Evolutionary conservation across 1,284 basidiomycete species (phyloP).

Genomic region (Leccinum angustisporum): DNA sequence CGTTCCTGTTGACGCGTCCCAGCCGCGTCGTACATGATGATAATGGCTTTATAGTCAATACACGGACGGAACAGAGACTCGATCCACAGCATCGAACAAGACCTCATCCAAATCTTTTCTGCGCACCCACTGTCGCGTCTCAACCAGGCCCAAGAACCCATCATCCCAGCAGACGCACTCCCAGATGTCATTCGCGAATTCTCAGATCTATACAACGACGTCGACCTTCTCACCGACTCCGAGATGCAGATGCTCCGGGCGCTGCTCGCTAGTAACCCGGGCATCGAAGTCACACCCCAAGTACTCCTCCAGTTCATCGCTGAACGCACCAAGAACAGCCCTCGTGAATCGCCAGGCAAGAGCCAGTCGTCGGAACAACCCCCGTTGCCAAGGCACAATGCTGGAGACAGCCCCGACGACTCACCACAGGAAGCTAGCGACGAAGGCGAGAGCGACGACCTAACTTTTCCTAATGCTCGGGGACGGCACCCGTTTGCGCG

Average conservation of each 20-base stretch:
- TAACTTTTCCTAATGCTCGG: slow-evolving; percentile 32
- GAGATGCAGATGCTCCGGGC: slow-evolving; percentile 58
- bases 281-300: slow-evolving; percentile 64
- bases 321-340: slow-evolving; percentile 53
- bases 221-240: slow-evolving; percentile 55
- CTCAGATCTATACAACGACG: slow-evolving; percentile 54
- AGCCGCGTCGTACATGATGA: slow-evolving; percentile 3
- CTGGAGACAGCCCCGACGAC: slow-evolving; percentile 31
- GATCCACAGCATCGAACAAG: slow-evolving; percentile 64
- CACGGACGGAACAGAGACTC: slow-evolving; percentile 62
- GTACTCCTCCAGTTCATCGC: slow-evolving; percentile 67
- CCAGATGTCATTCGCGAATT: slow-evolving; percentile 65
- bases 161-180: slow-evolving; percentile 65
- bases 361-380: slow-evolving; percentile 31
- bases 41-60: slow-evolving; percentile 20
- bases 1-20: slow-evolving; percentile 18
- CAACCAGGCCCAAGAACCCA: slow-evolving; percentile 56
- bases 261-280: slow-evolving; percentile 58
- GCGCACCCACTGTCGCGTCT: slow-evolving; percentile 56
- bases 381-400: slow-evolving; percentile 15
- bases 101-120: slow-evolving; percentile 56
- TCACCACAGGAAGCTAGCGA: slow-evolving; percentile 33
- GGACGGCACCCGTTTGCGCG: slow-evolving; percentile 35
- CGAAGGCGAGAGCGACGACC: slow-evolving; percentile 29
- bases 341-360: slow-evolving; percentile 39